A percentile compares a stretch with the other conserved stretches of the same genome.
phyloP scores from a whole-genome alignment of 2,329 filamentous ascomycete species.

The Trichophaea hybrida region DNA sequence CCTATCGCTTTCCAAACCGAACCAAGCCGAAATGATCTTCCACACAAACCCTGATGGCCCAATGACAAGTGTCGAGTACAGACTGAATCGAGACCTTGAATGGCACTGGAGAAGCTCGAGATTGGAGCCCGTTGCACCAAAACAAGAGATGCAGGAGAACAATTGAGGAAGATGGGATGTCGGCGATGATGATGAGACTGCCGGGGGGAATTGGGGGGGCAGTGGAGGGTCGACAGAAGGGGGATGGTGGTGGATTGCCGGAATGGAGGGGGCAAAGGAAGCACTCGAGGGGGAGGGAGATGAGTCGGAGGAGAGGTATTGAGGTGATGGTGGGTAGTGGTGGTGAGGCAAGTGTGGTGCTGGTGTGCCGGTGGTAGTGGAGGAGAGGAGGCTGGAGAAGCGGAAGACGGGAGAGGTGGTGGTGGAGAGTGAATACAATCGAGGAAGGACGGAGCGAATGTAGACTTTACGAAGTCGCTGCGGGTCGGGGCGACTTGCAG shows the following conservation, averaged over 20 bases:
- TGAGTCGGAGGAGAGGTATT: neutral
- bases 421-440: constrained; percentile 16
- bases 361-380: constrained; percentile 6
- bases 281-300: neutral
- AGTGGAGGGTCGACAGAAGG: constrained; percentile 2
- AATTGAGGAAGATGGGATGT: neutral
- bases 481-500: constrained; percentile 23
- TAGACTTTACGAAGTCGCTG: constrained; percentile 23
- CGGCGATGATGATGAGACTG: neutral
- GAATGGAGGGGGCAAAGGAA: neutral
- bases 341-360: neutral
- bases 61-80: neutral
- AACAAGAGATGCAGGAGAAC: neutral
- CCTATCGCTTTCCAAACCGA: constrained; percentile 2
- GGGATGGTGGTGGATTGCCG: constrained; percentile 14
- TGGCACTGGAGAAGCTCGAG: constrained; percentile 21
- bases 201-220: neutral
- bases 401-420: constrained; percentile 25
- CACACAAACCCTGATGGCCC: neutral
- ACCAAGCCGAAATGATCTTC: constrained; percentile 14
- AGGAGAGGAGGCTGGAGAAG: constrained; percentile 25
- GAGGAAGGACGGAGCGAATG: constrained; percentile 22
- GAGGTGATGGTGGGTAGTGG: neutral
- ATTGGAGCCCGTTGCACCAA: constrained; percentile 16
- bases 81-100: constrained; percentile 13